Evolutionary conservation across 345 rosid species (phyloP), one percentile per base, ranked within the genome.

Genomic region (Aurinia saxatilis): DNA sequence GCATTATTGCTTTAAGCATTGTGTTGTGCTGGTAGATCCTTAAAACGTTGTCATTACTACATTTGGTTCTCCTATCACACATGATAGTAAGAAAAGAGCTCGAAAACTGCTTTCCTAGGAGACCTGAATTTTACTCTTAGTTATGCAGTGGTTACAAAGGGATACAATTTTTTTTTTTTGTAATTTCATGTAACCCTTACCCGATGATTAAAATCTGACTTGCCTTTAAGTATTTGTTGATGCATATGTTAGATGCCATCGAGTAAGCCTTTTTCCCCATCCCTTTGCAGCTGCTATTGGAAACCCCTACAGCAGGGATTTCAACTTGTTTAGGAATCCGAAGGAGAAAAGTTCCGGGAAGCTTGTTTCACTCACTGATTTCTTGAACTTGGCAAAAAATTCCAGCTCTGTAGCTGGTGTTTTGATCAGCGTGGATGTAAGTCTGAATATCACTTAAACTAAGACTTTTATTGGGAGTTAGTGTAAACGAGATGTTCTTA

Each of bases 341-440:
- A 74, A 33, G 54, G 64, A 48, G 73, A 74, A 6, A 79, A 66
- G 41, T 70, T 75, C 62, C 19, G 96, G 96, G 47, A 79, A 60
- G 1, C 75, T 84, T 47, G 44, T 84, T 27, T 66, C 77, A 1
- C 72, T 93, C 70, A 67, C 82, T 18, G 87, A 84, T 18, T 93
- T 93, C 78, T 57, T 93, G 66, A 75, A 44, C 46, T 18, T 87
- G 84, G 80, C 95, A 2, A 87, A 73, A 46, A 84, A 73, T 17
- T 25, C 86, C 31, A 78, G 50, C 73, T 78, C 97, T 39, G 78
- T 90, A 33, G 35, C 75, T 7, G 92, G 97, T 51, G 79, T 90
- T 77, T 77, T 85, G 75, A 81, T 93, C 68, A 66, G 75, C 74
- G 84, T 93, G 41, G 97, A 90, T 84, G 99, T 90, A 60, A 69